Conservation (phyloP, 2,329 filamentous ascomycete genomes). For the Penicillium vulpinum region DNA sequence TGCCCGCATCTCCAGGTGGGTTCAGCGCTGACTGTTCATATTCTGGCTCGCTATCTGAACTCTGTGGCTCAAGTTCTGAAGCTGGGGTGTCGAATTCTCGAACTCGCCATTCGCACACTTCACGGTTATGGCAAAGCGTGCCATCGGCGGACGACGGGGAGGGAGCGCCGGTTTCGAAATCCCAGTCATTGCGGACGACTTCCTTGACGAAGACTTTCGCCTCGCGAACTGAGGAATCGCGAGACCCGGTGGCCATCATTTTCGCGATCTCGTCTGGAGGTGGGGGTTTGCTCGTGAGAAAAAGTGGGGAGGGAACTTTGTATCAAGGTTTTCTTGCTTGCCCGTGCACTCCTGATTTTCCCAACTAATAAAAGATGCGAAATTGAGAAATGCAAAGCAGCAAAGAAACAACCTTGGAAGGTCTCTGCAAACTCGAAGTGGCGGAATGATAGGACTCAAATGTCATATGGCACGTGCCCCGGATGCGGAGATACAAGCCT, state of each 20-base stretch:
- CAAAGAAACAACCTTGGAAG: background rate
- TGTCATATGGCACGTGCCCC: slow-evolving; percentile 11
- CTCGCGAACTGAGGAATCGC: slow-evolving; percentile 43
- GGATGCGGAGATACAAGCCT: slow-evolving; percentile 10
- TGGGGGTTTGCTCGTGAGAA: slow-evolving; percentile 11
- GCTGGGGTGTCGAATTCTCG: slow-evolving; percentile 41
- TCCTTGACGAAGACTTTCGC: slow-evolving; percentile 44
- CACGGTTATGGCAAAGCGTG: slow-evolving; percentile 25
- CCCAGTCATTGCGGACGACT: slow-evolving; percentile 47
- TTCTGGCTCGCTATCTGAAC: slow-evolving; percentile 18
- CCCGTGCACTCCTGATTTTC: background rate
- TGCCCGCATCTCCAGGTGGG: slow-evolving; percentile 45
- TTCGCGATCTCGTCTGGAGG: slow-evolving; percentile 7
- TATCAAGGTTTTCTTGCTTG: slow-evolving; percentile 16
- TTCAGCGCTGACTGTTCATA: slow-evolving; percentile 1
- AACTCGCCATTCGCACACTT: slow-evolving; percentile 38
- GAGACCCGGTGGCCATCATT: slow-evolving; percentile 30
- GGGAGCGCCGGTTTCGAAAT: slow-evolving; percentile 31
- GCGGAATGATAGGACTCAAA: slow-evolving; percentile 8
- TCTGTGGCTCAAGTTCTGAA: slow-evolving; percentile 38
- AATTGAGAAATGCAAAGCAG: background rate
- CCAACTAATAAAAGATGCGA: background rate
- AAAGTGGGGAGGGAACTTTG: slow-evolving; percentile 20
- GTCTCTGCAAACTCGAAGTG: background rate
- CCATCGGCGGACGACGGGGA: slow-evolving; percentile 20